phyloP scores from a whole-genome alignment of 805 yeast genomes.

The Komagataella mondaviorum region DNA sequence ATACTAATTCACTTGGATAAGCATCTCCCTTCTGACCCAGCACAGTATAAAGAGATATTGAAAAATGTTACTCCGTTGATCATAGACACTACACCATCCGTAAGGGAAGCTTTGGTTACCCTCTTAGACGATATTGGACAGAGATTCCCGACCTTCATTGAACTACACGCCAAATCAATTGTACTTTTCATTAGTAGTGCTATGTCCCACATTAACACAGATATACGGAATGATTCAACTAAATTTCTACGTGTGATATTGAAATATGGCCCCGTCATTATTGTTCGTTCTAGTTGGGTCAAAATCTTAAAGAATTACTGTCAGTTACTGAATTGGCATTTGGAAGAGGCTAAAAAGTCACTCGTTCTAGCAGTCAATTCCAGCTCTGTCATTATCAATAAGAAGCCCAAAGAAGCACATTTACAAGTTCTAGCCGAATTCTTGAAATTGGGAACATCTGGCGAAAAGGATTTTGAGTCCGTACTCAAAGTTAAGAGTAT shows the following conservation, averaged over 20 bases:
- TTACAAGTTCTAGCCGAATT: constrained; percentile 21
- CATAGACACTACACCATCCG: constrained; percentile 52
- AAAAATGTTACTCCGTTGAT: constrained; percentile 47
- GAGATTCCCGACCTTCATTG: constrained; percentile 39
- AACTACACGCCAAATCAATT: constrained; percentile 43
- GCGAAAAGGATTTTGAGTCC: neutral
- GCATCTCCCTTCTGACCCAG: constrained; percentile 36
- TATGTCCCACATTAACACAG: constrained; percentile 82
- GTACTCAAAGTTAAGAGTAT: constrained; percentile 9
- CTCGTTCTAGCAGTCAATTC: constrained; percentile 14
- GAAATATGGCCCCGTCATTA: constrained; percentile 32
- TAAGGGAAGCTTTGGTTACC: constrained; percentile 41
- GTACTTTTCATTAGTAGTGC: constrained; percentile 77
- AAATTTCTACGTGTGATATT: constrained; percentile 49
- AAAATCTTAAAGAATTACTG: constrained; percentile 57
- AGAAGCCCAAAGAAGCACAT: constrained; percentile 26
- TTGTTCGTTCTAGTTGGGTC: constrained; percentile 52
- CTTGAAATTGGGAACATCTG: constrained; percentile 12
- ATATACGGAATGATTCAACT: constrained; percentile 64
- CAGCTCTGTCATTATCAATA: constrained; percentile 11
- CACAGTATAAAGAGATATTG: constrained; percentile 43
- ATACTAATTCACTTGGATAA: constrained; percentile 41
- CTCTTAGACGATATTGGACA: constrained; percentile 33
- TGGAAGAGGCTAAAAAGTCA: constrained; percentile 13
- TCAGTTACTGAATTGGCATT: constrained; percentile 64